Conservation (phyloP, 2,329 filamentous ascomycete genomes). For the Pseudogymnoascus pannorum region DNA sequence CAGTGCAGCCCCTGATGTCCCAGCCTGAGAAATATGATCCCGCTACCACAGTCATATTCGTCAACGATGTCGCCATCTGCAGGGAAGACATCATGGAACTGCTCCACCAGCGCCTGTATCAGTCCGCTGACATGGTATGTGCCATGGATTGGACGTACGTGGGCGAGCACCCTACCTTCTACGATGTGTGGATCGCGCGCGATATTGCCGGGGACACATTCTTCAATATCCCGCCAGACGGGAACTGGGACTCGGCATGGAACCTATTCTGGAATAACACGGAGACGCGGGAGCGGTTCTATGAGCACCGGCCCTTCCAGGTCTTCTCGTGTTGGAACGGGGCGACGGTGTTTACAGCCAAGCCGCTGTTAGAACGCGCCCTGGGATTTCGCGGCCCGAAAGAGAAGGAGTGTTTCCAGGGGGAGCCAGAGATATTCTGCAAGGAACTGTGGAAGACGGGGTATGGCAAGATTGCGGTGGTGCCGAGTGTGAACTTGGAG, state of each 20-base stretch:
- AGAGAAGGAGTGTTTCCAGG: constrained; percentile 42
- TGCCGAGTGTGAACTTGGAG: constrained; percentile 48
- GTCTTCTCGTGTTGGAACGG: constrained; percentile 58
- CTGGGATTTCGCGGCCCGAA: constrained; percentile 38
- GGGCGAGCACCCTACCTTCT: constrained; percentile 41
- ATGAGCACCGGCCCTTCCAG: constrained; percentile 42
- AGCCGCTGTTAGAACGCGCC: constrained; percentile 37
- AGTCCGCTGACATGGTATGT: constrained; percentile 49
- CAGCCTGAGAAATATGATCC: constrained; percentile 20
- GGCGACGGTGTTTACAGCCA: constrained; percentile 40
- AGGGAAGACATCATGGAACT: constrained; percentile 51
- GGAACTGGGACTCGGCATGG: constrained; percentile 41
- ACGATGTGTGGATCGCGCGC: constrained; percentile 50
- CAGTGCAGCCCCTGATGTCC: constrained; percentile 37
- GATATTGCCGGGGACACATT: constrained; percentile 47
- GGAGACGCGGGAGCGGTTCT: constrained; percentile 29
- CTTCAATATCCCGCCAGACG: constrained; percentile 44
- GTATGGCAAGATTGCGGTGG: constrained; percentile 45
- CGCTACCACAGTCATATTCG: constrained; percentile 40
- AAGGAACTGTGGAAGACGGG: constrained; percentile 49
- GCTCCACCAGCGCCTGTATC: constrained; percentile 38
- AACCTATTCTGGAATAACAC: constrained; percentile 47
- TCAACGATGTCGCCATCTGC: constrained; percentile 47
- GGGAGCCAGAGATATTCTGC: constrained; percentile 48
- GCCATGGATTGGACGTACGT: constrained; percentile 50